Evolutionary conservation across 495 filamentous ascomycete species (phyloP).

Genomic region (Hypoxylon intermedium): DNA sequence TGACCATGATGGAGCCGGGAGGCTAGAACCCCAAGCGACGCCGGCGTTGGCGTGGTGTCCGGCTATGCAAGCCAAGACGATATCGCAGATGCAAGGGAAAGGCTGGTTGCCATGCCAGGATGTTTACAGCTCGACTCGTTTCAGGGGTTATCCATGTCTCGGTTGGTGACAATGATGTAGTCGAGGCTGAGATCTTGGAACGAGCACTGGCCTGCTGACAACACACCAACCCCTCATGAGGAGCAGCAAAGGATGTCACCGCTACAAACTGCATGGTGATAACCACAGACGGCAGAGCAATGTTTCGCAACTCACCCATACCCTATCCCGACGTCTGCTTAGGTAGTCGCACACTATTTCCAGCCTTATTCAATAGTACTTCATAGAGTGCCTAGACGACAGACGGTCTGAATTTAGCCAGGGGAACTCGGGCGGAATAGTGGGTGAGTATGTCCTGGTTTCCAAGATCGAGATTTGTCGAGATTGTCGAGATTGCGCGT

Average conservation of each 20-base stretch:
- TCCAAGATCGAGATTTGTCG: too few relatives aligned
- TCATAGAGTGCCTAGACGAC: not conserved
- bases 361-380: conserved; percentile 14
- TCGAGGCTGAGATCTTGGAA: conserved; percentile 36
- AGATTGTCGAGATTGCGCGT: conserved; percentile 32
- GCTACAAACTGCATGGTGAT: conserved; percentile 23
- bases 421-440: not conserved
- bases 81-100: conserved; percentile 35
- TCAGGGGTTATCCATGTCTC: conserved; percentile 31
- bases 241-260: conserved; percentile 26
- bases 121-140: conserved; percentile 27
- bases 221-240: conserved; percentile 38
- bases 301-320: too few relatives aligned
- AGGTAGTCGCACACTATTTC: conserved; percentile 9
- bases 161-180: conserved; percentile 36
- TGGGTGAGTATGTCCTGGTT: not conserved
- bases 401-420: not conserved
- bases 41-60: conserved; percentile 12
- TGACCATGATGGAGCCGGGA: conserved; percentile 15
- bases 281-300: conserved; percentile 8
- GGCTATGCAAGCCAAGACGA: conserved; percentile 31
- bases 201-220: conserved; percentile 26
- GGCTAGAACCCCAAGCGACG: conserved; percentile 4
- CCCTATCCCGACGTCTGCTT: conserved; percentile 23
- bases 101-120: conserved; percentile 26